These are phyloP conservation scores for Linaria vulgaris DNA, from an alignment of 257 asterid species.

Conservation along the genomic window DNA sequence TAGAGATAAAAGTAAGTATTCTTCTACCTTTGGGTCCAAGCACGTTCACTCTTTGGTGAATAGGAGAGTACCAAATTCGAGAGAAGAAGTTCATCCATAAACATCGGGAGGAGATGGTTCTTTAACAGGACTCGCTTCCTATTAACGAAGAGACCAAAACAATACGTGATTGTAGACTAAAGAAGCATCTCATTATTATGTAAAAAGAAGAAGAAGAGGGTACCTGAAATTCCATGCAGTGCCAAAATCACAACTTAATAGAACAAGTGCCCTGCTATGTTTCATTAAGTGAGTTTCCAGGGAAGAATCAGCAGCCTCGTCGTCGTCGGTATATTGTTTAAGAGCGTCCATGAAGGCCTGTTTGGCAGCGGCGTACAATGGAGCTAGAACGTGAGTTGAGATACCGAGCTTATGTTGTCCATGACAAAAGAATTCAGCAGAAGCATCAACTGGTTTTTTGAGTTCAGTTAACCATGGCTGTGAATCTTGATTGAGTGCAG, in stretches of 20 bases:
- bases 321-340: conserved; percentile 44
- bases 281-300: conserved; percentile 69
- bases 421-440: conserved; percentile 55
- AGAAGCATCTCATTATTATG: too few species aligned
- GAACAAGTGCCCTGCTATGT: conserved; percentile 76
- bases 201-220: background rate
- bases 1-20: conserved; percentile 15
- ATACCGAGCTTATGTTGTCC: conserved; percentile 78
- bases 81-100: conserved; percentile 66
- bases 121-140: conserved; percentile 70
- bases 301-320: too few species aligned
- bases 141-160: conserved; percentile 9
- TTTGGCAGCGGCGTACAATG: conserved; percentile 65
- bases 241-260: conserved; percentile 87
- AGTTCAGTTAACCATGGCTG: conserved; percentile 61
- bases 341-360: conserved; percentile 64
- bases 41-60: conserved; percentile 89
- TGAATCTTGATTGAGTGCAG: conserved; percentile 46
- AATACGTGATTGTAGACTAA: too few species aligned
- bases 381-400: conserved; percentile 58
- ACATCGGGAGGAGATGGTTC: conserved; percentile 40
- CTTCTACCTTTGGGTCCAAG: conserved; percentile 90
- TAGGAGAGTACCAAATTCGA: conserved; percentile 70
- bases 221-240: conserved; percentile 95
- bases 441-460: conserved; percentile 26